A percentile compares a stretch with the other conserved stretches of the same genome.
Conservation (phyloP, 371 early-diverging fungal genomes). For the Syncephalastrum sp. region DNA sequence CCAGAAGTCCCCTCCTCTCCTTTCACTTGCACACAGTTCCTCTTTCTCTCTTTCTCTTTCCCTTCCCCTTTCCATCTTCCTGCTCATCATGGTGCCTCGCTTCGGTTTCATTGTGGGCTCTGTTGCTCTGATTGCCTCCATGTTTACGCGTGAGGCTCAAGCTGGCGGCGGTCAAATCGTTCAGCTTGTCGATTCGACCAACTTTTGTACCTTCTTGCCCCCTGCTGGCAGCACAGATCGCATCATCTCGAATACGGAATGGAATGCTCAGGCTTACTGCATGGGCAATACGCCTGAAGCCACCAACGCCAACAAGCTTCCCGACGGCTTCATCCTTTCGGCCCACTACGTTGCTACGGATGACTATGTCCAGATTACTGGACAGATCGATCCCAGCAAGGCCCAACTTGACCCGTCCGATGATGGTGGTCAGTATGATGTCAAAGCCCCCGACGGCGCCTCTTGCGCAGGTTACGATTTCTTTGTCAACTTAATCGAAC, state of each 20-base stretch:
- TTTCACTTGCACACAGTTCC: neutral
- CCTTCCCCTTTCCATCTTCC: constrained; percentile 3
- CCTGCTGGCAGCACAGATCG: constrained; percentile 35
- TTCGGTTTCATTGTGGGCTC: constrained; percentile 11
- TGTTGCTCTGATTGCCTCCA: constrained; percentile 1
- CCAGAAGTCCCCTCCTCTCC: neutral
- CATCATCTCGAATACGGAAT: constrained; percentile 45
- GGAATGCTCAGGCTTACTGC: constrained; percentile 53
- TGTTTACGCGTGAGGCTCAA: constrained; percentile 1
- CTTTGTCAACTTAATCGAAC: constrained; percentile 56
- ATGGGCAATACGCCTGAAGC: constrained; percentile 43
- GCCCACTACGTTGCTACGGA: constrained; percentile 44
- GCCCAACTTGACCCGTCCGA: constrained; percentile 37
- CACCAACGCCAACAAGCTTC: constrained; percentile 31
- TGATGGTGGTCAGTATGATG: constrained; percentile 53
- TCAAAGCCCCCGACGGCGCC: constrained; percentile 46
- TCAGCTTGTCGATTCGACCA: constrained; percentile 38
- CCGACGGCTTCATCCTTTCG: constrained; percentile 44
- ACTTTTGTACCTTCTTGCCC: constrained; percentile 59
- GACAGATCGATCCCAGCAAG: constrained; percentile 44
- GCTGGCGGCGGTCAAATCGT: constrained; percentile 29
- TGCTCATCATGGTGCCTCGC: constrained; percentile 5
- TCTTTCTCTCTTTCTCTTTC: constrained; percentile 6
- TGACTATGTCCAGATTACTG: constrained; percentile 55
- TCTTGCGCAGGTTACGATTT: constrained; percentile 46